Conservation (phyloP, 129 eudicot species). For the sunflower (Helianthus annuus) region HanXRQr2.0-SUNRISE NC_035448.2:5605617-5606116, state of each 20-base stretch:
- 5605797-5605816: conserved; percentile 76
- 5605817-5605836: conserved; percentile 72
- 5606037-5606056: no score
- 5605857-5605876: conserved; percentile 82
- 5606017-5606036: no score
- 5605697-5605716: conserved; percentile 85
- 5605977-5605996: neutral
- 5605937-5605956: conserved; percentile 18
- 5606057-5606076: no score
- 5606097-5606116: no score
- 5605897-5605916: conserved; percentile 30
- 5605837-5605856: conserved; percentile 78
- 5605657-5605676: conserved; percentile 86
- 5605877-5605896: conserved; percentile 49
- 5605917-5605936: neutral
- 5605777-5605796: conserved; percentile 67
- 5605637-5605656: conserved; percentile 84
- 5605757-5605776: conserved; percentile 43
- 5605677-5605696: conserved; percentile 70
- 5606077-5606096: no score
- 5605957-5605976: conserved; percentile 24
- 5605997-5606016: neutral
- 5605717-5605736: conserved; percentile 65
- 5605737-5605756: conserved; percentile 57
- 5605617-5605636: neutral